Evolutionary conservation across 129 eudicot genomes (phyloP).

Genomic region (Kitagawia praeruptora): DNA sequence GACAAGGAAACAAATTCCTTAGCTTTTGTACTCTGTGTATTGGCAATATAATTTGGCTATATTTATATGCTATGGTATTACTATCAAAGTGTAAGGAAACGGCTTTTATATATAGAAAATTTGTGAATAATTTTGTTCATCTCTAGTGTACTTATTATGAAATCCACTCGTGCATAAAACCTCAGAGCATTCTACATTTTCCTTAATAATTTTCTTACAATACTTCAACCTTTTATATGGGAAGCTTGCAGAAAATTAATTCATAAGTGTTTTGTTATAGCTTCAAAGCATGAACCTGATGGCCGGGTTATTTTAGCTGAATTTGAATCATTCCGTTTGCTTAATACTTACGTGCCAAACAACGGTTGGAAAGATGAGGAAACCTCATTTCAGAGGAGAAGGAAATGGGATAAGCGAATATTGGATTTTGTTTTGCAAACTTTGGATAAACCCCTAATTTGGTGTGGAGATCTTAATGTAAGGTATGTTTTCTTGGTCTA

Average conservation of each 20-base stretch:
- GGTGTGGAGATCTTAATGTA: conserved; percentile 98
- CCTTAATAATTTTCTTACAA: neutral
- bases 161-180: neutral
- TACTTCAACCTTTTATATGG: neutral
- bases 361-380: conserved; percentile 99
- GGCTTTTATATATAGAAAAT: neutral
- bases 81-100: neutral
- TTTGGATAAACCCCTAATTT: conserved; percentile 85
- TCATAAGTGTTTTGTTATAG: conserved; percentile 31
- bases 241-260: neutral
- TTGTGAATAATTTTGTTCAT: neutral
- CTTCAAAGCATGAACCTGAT: conserved; percentile 88
- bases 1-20: neutral
- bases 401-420: conserved; percentile 96
- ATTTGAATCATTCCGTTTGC: conserved; percentile 74
- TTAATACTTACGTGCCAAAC: conserved; percentile 91
- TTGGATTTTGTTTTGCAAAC: conserved; percentile 54
- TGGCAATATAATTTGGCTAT: neutral
- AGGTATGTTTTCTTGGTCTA: conserved; percentile 39
- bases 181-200: neutral
- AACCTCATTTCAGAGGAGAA: conserved; percentile 81
- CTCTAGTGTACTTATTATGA: neutral
- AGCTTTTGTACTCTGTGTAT: neutral
- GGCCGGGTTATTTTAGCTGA: conserved; percentile 89
- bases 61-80: neutral